phyloP scores from a whole-genome alignment of 805 yeast genomes.

The Hagleromyces aurorensis region DNA sequence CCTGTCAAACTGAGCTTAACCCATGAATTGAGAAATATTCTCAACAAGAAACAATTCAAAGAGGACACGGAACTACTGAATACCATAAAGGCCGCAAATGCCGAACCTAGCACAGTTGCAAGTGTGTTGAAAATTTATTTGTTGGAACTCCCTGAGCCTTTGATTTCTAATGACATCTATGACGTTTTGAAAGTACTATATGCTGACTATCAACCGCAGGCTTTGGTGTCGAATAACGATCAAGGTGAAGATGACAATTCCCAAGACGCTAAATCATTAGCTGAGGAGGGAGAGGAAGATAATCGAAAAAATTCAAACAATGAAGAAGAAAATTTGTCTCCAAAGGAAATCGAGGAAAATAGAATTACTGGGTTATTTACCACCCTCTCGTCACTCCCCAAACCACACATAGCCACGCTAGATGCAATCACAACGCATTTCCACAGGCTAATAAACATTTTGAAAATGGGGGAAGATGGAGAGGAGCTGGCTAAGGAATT shows the following conservation, averaged over 20 bases:
- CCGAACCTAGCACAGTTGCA: slow-evolving; percentile 52
- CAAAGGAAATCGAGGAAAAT: slow-evolving; percentile 13
- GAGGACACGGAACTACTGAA: slow-evolving; percentile 32
- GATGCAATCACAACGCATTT: slow-evolving; percentile 77
- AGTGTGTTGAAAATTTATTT: slow-evolving; percentile 65
- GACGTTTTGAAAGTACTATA: slow-evolving; percentile 66
- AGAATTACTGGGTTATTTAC: slow-evolving; percentile 60
- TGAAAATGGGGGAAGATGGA: slow-evolving; percentile 37
- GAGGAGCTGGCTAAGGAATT: slow-evolving; percentile 34
- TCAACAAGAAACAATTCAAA: slow-evolving; percentile 33
- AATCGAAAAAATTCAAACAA: slow-evolving; percentile 5
- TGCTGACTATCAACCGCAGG: slow-evolving; percentile 35
- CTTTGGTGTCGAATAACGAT: slow-evolving; percentile 11
- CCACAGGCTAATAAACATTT: slow-evolving; percentile 48
- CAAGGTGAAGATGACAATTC: slow-evolving; percentile 1
- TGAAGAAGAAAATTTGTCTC: slow-evolving; percentile 21
- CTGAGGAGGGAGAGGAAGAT: slow-evolving; percentile 1
- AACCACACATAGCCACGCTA: slow-evolving; percentile 67
- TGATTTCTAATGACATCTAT: slow-evolving; percentile 56
- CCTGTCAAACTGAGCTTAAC: slow-evolving; percentile 54
- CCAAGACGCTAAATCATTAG: background rate
- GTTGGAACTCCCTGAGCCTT: slow-evolving; percentile 71
- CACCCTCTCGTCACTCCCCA: slow-evolving; percentile 57
- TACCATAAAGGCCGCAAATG: slow-evolving; percentile 26
- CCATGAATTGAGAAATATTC: slow-evolving; percentile 50